Evolutionary conservation across 2,329 filamentous ascomycete species (phyloP).

Genomic region (Ascochyta koolunga): DNA sequence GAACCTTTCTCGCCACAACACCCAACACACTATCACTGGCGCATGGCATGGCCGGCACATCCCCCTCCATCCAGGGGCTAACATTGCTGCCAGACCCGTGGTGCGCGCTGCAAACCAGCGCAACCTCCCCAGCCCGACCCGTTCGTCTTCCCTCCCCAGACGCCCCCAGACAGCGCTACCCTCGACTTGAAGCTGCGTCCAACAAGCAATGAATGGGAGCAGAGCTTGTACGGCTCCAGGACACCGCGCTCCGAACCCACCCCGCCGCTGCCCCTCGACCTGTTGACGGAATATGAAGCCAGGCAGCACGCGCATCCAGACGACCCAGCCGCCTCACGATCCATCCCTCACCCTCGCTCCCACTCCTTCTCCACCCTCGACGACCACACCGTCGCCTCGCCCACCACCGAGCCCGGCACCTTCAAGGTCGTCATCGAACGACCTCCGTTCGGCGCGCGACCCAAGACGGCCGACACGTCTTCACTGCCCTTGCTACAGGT

Average conservation of each 20-base stretch:
- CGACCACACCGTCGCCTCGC: constrained; percentile 59
- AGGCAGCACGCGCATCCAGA: constrained; percentile 11
- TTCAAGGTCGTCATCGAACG: constrained; percentile 83
- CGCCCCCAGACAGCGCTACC: constrained; percentile 46
- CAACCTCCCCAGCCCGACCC: constrained; percentile 39
- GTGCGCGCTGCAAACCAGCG: constrained; percentile 46
- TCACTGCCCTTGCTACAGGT: constrained; percentile 68
- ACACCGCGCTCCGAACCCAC: constrained; percentile 38
- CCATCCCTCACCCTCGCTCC: constrained; percentile 57
- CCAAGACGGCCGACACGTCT: constrained; percentile 66
- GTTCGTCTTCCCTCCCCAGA: constrained; percentile 49
- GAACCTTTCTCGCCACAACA: neutral
- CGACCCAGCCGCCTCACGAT: constrained; percentile 23
- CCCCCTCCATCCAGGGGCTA: neutral
- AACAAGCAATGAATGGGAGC: constrained; percentile 46
- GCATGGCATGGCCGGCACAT: neutral
- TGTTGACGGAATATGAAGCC: constrained; percentile 9
- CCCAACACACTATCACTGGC: neutral
- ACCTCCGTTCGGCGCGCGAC: constrained; percentile 61
- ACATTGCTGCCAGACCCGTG: constrained; percentile 37
- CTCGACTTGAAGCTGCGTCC: constrained; percentile 37
- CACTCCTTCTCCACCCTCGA: constrained; percentile 79
- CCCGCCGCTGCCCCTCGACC: constrained; percentile 27
- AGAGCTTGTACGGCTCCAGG: constrained; percentile 43
- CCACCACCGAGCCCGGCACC: constrained; percentile 67